Base-by-base conservation (phyloP, 164 flowering plant species). In the Magnolia sinica region DNA sequence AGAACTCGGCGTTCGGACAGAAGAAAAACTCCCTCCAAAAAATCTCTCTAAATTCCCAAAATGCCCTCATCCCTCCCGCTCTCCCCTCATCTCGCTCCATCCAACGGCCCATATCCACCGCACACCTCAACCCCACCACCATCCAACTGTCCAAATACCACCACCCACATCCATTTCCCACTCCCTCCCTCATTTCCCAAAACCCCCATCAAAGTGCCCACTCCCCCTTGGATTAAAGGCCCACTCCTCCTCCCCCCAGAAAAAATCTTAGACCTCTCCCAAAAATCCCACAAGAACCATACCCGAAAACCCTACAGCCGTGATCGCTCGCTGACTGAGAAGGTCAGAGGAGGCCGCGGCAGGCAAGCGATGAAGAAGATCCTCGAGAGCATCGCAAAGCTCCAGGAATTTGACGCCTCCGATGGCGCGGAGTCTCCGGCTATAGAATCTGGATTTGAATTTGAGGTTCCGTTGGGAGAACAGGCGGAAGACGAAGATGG, bases 141-240 rank as follows among this genome's bases (percentile, higher is more conserved):
- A 70, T 70, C 59, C 55, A 20, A 70, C 24, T 29, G 29, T n/a
- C 73, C 58, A 70, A 49, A 14, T 14, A 7, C 16, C 73, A 8
- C 11, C 24, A 29, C 49, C 7, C 55, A 20, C 22, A 50, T 29
- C 71, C 69, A 23, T 37, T 11, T 14, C 16, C 71, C 11, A 4
- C 45, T 2, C 1, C 37, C 18, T 37, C 76, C 68, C 67, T 45
- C 51, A 14, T n/a, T 45, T 3, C 23, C 9, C 23, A 19, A 65
- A n/a, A 65, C 20, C n/a, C 50, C n/a, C 51, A 55, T 86, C 49
- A 91, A 88, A 80, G 79, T 86, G 81, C 96, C 95, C n/a, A 88
- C 95, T 8, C 85, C 98, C 55, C 98, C 97, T 52, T 91, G 98
- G 98, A 91, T 93, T 91, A 86, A 73, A 45, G 81, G 81, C 63